Evolutionary conservation across 257 asterid species (phyloP).

Genomic region (Oldenlandia corymbosa): DNA sequence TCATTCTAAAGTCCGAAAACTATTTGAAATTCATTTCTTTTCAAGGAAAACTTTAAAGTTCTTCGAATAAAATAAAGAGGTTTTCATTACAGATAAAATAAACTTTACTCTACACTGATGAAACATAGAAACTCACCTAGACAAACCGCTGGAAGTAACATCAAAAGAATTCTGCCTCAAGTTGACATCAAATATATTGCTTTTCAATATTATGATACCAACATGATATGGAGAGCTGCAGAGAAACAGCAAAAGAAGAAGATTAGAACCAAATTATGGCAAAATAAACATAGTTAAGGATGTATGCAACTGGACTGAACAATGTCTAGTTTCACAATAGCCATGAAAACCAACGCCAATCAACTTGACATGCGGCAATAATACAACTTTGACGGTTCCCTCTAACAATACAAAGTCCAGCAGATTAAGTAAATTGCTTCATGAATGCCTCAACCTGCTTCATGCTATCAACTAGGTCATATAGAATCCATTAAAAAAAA

Average conservation of each 20-base stretch:
- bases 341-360: not conserved
- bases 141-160: constrained; percentile 44
- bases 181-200: constrained; percentile 75
- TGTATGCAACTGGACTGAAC: not conserved
- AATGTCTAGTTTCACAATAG: not conserved
- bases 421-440: not conserved
- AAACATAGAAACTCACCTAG: constrained; percentile 45
- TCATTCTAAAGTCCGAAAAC: not conserved
- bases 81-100: not conserved
- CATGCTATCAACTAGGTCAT: not conserved
- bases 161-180: constrained; percentile 47
- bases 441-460: not conserved
- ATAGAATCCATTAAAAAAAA: not conserved
- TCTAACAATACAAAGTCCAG: not conserved
- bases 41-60: not conserved
- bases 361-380: not conserved
- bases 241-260: constrained; percentile 17
- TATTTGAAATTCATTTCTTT: not conserved
- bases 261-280: constrained; percentile 11
- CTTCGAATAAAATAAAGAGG: not conserved
- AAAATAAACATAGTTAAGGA: not conserved
- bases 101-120: constrained; percentile 9
- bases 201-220: constrained; percentile 44
- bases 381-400: not conserved
- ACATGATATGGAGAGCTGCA: constrained; percentile 86